A percentile compares a stretch with the other conserved stretches of the same genome.
Evolutionary conservation across 805 yeast species (phyloP).

Genomic region (Kazachstania psychrophila): DNA sequence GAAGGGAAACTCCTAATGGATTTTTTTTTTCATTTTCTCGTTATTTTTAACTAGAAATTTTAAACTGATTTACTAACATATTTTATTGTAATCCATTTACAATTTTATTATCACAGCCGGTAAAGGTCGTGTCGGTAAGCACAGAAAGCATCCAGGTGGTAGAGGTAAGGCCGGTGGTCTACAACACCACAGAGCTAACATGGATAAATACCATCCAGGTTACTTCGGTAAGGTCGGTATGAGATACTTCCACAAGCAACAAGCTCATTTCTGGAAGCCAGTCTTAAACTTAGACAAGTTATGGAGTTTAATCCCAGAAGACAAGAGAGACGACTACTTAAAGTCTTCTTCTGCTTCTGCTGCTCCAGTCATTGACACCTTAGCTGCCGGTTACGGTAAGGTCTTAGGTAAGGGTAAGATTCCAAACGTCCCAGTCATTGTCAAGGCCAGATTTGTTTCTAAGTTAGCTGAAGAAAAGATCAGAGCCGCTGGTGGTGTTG

Average conservation of each 20-base stretch:
- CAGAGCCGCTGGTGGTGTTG: constrained; percentile 99
- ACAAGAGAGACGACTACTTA: constrained; percentile 89
- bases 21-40: no score
- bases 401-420: constrained; percentile 98
- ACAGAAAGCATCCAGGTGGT: constrained; percentile 99
- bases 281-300: constrained; percentile 95
- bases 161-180: constrained; percentile 99
- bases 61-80: constrained; percentile 8
- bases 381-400: constrained; percentile 99
- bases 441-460: constrained; percentile 98
- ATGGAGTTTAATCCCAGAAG: constrained; percentile 93
- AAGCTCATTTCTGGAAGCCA: constrained; percentile 95
- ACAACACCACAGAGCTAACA: constrained; percentile 99
- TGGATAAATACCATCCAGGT: constrained; percentile 99
- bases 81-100: no score
- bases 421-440: constrained; percentile 97
- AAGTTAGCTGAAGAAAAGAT: constrained; percentile 99
- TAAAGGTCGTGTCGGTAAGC: constrained; percentile 99
- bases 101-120: constrained; percentile 70
- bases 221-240: constrained; percentile 99
- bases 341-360: constrained; percentile 73
- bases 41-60: no score
- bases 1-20: no score
- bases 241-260: constrained; percentile 98
- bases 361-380: constrained; percentile 98